These are phyloP conservation scores for Colletotrichum phormii DNA, from an alignment of 2,329 filamentous ascomycete genomes.

Conservation along the genomic window DNA sequence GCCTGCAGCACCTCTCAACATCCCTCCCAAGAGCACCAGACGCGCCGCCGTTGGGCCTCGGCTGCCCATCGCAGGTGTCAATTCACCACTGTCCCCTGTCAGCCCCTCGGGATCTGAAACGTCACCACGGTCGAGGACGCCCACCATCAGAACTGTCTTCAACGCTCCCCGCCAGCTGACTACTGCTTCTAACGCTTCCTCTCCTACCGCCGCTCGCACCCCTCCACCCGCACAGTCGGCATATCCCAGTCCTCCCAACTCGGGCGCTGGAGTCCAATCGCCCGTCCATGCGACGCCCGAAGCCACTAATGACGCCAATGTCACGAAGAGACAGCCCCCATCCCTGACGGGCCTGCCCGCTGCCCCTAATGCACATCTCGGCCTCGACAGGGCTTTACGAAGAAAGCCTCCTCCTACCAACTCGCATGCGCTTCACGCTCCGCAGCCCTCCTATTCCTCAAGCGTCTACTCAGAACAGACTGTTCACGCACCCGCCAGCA, in stretches of 20 bases:
- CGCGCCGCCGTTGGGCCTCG: constrained; percentile 45
- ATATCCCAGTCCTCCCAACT: constrained; percentile 48
- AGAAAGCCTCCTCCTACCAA: constrained; percentile 56
- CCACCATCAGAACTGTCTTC: constrained; percentile 48
- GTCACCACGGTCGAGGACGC: constrained; percentile 40
- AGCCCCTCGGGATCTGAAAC: constrained; percentile 50
- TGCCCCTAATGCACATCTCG: constrained; percentile 31
- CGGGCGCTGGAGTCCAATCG: constrained; percentile 37
- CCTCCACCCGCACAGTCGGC: constrained; percentile 40
- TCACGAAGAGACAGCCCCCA: constrained; percentile 22
- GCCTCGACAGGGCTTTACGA: constrained; percentile 51
- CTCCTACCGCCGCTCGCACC: constrained; percentile 27
- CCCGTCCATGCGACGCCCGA: constrained; percentile 38
- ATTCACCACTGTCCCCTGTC: constrained; percentile 45
- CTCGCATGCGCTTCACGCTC: constrained; percentile 34
- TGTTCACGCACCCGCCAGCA: constrained; percentile 27
- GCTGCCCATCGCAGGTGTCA: constrained; percentile 39
- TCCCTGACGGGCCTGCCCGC: constrained; percentile 26
- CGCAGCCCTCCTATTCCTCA: constrained; percentile 43
- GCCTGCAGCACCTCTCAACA: constrained; percentile 65
- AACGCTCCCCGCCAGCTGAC: constrained; percentile 29
- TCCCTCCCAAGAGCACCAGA: constrained; percentile 64
- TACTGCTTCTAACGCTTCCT: constrained; percentile 41
- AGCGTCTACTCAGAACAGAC: constrained; percentile 45
- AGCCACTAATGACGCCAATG: constrained; percentile 12